A percentile compares a stretch with the other conserved stretches of the same genome.
These are phyloP conservation scores for Cucurbita ficifolia DNA, from an alignment of 306 rosid species.

Conservation along the genomic window DNA sequence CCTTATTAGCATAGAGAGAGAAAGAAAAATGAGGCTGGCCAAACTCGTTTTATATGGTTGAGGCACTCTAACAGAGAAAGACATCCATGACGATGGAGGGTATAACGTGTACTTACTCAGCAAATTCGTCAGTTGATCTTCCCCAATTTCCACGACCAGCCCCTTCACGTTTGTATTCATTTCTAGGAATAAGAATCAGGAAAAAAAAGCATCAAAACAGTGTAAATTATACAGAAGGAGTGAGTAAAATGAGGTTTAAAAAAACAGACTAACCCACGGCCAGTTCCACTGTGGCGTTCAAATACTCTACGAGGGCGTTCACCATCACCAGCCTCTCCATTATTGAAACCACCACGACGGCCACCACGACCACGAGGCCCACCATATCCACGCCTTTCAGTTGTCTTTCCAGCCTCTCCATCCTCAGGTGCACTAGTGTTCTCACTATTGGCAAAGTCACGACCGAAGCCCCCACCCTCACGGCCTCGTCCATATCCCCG, in stretches of 20 bases:
- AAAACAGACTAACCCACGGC: conserved; percentile 42
- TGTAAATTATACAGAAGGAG: background rate
- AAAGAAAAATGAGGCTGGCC: background rate
- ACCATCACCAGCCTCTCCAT: conserved; percentile 62
- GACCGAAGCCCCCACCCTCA: conserved; percentile 38
- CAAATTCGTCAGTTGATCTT: conserved; percentile 47
- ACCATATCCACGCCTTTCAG: conserved; percentile 55
- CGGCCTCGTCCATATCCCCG: conserved; percentile 23
- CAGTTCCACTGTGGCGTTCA: conserved; percentile 94
- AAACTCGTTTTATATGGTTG: background rate
- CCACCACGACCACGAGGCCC: conserved; percentile 70
- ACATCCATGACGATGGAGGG: background rate
- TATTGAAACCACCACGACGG: conserved; percentile 64
- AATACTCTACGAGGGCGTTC: conserved; percentile 52
- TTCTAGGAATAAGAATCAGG: conserved; percentile 25
- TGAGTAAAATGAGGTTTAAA: background rate
- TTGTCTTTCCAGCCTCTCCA: conserved; percentile 36
- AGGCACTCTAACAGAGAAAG: background rate
- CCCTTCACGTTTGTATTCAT: conserved; percentile 70
- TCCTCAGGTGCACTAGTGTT: conserved; percentile 35
- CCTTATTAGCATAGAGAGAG: no score
- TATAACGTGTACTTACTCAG: conserved; percentile 25
- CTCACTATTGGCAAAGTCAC: conserved; percentile 34
- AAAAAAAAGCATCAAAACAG: background rate
- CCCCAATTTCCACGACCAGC: conserved; percentile 98